Conservation (phyloP, 208 protist species). For the Angomonas deanei region DNA sequence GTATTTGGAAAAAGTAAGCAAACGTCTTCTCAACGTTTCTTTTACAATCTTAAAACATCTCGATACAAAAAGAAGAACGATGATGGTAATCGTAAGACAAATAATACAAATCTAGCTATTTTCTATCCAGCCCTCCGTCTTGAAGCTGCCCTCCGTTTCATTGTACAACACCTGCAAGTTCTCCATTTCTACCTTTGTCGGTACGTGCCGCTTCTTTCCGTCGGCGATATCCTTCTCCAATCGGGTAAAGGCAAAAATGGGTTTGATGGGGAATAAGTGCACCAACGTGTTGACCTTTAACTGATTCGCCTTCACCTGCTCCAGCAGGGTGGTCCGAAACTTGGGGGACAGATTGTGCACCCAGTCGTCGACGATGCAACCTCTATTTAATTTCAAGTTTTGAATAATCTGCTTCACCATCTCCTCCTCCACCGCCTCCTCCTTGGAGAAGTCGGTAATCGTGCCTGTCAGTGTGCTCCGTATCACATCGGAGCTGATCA, state of each 20-base stretch:
- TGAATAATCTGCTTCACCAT: conserved; percentile 43
- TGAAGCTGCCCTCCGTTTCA: conserved; percentile 22
- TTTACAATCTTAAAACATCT: too few species aligned
- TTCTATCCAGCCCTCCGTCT: conserved; percentile 64
- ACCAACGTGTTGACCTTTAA: conserved; percentile 40
- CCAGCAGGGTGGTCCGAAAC: conserved; percentile 48
- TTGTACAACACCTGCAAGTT: conserved; percentile 25
- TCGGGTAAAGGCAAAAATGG: conserved; percentile 46
- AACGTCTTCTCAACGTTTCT: not conserved
- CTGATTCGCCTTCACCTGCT: conserved; percentile 11
- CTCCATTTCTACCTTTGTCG: conserved; percentile 44
- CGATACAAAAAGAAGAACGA: too few species aligned
- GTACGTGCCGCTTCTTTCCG: conserved; percentile 29
- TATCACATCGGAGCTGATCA: conserved; percentile 49
- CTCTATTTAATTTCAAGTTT: conserved; percentile 35
- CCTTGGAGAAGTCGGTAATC: conserved; percentile 40
- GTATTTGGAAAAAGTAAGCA: not conserved
- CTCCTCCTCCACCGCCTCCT: conserved; percentile 49
- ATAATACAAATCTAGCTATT: conserved; percentile 15
- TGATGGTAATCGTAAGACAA: conserved; percentile 2
- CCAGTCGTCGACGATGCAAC: conserved; percentile 68
- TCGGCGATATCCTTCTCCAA: conserved; percentile 51
- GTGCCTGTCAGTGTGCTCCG: conserved; percentile 36
- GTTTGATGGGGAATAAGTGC: conserved; percentile 58
- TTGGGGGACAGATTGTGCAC: conserved; percentile 38